Evolutionary conservation across 2,329 filamentous ascomycete species (phyloP).

Genomic region (Diplocarpon mali): DNA sequence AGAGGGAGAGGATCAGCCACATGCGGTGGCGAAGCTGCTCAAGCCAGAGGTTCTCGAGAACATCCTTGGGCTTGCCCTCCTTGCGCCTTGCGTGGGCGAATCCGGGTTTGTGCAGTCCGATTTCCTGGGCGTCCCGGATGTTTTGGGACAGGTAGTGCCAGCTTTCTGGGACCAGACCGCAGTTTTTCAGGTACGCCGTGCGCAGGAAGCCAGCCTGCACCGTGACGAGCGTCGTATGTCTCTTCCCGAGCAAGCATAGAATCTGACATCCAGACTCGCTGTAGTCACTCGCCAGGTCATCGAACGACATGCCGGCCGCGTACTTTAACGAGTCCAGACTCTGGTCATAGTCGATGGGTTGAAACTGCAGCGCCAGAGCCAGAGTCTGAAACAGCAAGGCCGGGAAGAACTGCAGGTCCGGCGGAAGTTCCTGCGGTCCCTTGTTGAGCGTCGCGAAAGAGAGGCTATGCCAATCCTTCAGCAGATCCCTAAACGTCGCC

Average conservation of each 20-base stretch:
- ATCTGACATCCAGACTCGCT: constrained; percentile 46
- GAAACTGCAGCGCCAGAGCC: constrained; percentile 41
- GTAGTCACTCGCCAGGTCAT: constrained; percentile 49
- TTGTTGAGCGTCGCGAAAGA: constrained; percentile 40
- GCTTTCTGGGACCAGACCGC: constrained; percentile 44
- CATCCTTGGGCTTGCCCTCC: constrained; percentile 35
- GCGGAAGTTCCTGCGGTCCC: constrained; percentile 39
- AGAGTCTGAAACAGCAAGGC: constrained; percentile 49
- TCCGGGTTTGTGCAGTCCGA: constrained; percentile 43
- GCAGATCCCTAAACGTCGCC: constrained; percentile 38
- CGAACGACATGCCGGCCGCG: constrained; percentile 46
- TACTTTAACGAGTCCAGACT: constrained; percentile 47
- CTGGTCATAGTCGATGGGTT: constrained; percentile 37
- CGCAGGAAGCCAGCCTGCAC: constrained; percentile 48
- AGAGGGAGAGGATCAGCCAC: constrained; percentile 44
- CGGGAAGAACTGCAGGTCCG: constrained; percentile 45
- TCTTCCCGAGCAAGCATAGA: constrained; percentile 44
- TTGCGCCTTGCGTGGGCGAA: constrained; percentile 31
- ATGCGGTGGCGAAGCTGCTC: constrained; percentile 43
- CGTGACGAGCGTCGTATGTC: constrained; percentile 42
- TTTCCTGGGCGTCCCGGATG: constrained; percentile 51
- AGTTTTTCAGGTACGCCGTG: constrained; percentile 46
- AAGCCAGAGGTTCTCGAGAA: constrained; percentile 46
- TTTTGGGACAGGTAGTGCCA: constrained; percentile 37
- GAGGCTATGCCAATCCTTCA: constrained; percentile 43